Conservation (phyloP, 768 basidiomycete species). For the Mrakia blollopis region DNA sequence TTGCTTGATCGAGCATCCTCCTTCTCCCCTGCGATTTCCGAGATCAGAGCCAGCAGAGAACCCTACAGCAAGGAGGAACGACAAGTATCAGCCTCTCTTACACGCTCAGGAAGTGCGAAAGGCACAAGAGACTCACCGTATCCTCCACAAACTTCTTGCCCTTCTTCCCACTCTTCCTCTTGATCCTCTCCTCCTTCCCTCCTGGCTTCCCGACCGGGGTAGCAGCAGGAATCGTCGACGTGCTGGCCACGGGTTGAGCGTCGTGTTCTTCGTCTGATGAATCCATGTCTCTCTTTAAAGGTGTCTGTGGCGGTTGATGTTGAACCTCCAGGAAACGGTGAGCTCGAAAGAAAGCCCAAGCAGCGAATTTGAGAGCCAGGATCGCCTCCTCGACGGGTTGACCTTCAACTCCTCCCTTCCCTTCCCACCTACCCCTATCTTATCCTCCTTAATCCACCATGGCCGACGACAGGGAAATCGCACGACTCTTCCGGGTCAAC, state of each 20-base stretch:
- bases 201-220: neutral
- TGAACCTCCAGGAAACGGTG: neutral
- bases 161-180: constrained; percentile 31
- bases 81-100: neutral
- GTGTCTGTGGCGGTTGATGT: neutral
- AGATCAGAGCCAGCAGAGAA: constrained; percentile 26
- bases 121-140: constrained; percentile 1
- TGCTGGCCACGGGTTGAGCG: constrained; percentile 12
- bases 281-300: neutral
- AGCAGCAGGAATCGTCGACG: neutral
- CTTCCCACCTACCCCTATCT: neutral
- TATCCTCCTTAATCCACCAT: neutral
- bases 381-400: no score
- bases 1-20: constrained; percentile 22
- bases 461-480: constrained; percentile 32
- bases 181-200: neutral
- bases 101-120: neutral
- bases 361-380: neutral
- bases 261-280: constrained; percentile 1
- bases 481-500: constrained; percentile 82
- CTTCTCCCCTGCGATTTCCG: constrained; percentile 27
- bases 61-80: neutral
- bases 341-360: no score
- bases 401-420: neutral
- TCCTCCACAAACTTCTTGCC: constrained; percentile 32